Evolutionary conservation across 1,139 yeast genomes (phyloP), one percentile per base, ranked within the genome.

Genomic region (Hansenula lynferdii): DNA sequence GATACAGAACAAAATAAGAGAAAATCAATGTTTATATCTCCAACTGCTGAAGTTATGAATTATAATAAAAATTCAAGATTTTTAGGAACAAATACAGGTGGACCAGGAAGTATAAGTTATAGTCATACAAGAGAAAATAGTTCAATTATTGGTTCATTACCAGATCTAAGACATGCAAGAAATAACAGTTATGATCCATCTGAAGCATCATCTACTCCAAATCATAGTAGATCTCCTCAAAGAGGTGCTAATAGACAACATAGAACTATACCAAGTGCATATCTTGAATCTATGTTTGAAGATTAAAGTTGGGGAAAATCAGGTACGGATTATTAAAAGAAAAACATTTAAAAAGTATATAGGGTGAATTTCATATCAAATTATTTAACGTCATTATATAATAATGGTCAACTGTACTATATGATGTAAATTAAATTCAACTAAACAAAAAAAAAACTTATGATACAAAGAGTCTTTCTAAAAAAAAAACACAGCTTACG

Each of bases 41-140:
- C 95, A 27, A 85, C 94, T 2, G 84, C 82, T 16, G 89, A 83
- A 54, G 83, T 81, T 28, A 75, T 80, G 77, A 69, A 68, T 44
- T 54, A 57, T 32, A 59, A 65, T 46, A 14, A 31, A 21, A 27
- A 23, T 12, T 15, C 37, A 30, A 24, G 28, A 34, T 20, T 24
- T 12, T 28, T 19, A 8, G 18, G 30, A 3, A 14, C 15, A 18
- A 18, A 17, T 11, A 19, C 19, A 17, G 33, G 20, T 16, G 20
- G 29, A 16, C 8, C 14, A 17, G 28, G 16, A 8, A 18, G 14
- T 28, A 28, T 28, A 3, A 28, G 23, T 20, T 28, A 28, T 28
- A 28, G 21, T 15, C 33, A 30, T 22, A 22, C 33, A 15, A 30
- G 33, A 30, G 33, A 30, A 14, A 31, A 20, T 31, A 22, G 20